Evolutionary conservation across 495 filamentous ascomycete genomes (phyloP), one percentile per base, ranked within the genome.

Genomic region (Trichoderma virens): DNA sequence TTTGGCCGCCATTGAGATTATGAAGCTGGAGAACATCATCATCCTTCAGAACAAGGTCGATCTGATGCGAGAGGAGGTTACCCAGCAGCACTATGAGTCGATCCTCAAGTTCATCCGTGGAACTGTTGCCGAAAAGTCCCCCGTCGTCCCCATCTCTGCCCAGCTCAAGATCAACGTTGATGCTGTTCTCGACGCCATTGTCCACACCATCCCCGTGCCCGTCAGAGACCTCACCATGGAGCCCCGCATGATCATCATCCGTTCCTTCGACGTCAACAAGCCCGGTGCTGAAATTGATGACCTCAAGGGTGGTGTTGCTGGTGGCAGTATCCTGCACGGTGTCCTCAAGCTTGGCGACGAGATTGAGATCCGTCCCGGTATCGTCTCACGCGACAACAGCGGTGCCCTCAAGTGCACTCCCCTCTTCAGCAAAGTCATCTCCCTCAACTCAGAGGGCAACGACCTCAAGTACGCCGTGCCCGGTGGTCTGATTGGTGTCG

Each of bases 151-250:
- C 62, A 97, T 98, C 72, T 98, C 94, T 35, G 94, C 94, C 23
- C 94, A 98, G 82, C 82, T 98, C 68, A 98, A 98, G 81, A 96
- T 97, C 86, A 98, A 98, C 80, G 97, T 98, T 72, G 94, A 98
- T 76, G 92, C 94, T 66, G 89, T 98, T 76, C 95, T 94, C 79
- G 93, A 98, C 74, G 84, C 88, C 64, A 90, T 98, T 62, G 89
- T 96, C 67, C 88, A 90, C 67, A 93, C 90, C 72, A 96, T 98
- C 66, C 95, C 95, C 23, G 87, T 98, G 25, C 94, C 94, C 2
- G 71, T 88, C 34, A 84, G 94, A 76, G 91, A 97, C 75, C 98
- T 98, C 81, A 82, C 86, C 64, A 86, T 87, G 67, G 89, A 90
- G 47, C 94, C 94, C 31, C 92, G 96, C 78, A 96, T 98, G 90